Conservation (phyloP, 2,329 filamentous ascomycete species). For the Monosporascus sp. region DNA sequence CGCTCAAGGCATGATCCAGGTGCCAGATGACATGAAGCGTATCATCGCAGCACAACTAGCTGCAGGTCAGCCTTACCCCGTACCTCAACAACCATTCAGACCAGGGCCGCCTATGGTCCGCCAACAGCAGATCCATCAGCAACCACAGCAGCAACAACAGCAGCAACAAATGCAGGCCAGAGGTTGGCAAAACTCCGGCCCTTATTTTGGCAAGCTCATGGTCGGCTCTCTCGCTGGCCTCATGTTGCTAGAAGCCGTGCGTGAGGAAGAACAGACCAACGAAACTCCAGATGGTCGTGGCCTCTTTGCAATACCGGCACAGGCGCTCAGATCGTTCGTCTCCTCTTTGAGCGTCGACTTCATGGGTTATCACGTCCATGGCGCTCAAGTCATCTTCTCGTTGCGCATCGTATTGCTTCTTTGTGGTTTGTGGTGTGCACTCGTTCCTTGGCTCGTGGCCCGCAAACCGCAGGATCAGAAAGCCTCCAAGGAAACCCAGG, state of each 20-base stretch:
- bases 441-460: conserved; percentile 49
- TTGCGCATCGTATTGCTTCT: conserved; percentile 49
- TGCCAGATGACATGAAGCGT: conserved; percentile 62
- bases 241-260: conserved; percentile 82
- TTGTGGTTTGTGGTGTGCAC: conserved; percentile 49
- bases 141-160: conserved; percentile 41
- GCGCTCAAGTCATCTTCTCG: conserved; percentile 41
- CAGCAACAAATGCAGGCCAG: conserved; percentile 44
- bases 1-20: conserved; percentile 56
- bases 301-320: conserved; percentile 59
- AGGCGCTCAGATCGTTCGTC: conserved; percentile 46
- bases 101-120: conserved; percentile 41
- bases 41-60: conserved; percentile 55
- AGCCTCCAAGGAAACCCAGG: conserved; percentile 30
- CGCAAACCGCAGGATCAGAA: conserved; percentile 50
- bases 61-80: conserved; percentile 46
- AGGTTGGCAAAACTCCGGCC: conserved; percentile 49
- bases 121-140: conserved; percentile 53
- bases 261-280: conserved; percentile 59
- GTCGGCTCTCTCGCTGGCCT: conserved; percentile 85
- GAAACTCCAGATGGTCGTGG: conserved; percentile 62
- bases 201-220: conserved; percentile 75
- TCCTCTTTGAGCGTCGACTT: conserved; percentile 46
- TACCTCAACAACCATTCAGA: conserved; percentile 34
- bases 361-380: conserved; percentile 47